phyloP scores from a whole-genome alignment of 73 alveolate species.

The Paramecium biaurelia region DNA sequence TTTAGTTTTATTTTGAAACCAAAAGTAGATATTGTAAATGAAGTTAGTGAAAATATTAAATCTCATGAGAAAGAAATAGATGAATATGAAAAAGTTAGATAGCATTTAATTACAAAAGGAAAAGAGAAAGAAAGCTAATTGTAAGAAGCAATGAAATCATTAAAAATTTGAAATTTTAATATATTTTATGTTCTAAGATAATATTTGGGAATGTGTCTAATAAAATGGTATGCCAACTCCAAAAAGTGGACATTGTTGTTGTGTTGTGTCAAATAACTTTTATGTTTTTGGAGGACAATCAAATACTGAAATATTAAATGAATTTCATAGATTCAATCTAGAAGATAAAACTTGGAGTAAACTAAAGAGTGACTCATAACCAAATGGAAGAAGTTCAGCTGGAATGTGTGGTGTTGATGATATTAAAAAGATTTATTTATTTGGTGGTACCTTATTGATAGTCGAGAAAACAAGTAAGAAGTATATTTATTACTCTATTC shows the following conservation, averaged over 20 bases:
- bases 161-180: conserved; percentile 23
- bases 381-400: conserved; percentile 53
- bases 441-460: conserved; percentile 58
- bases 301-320: conserved; percentile 12
- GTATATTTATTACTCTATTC: not conserved
- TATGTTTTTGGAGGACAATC: conserved; percentile 58
- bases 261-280: not conserved
- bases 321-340: conserved; percentile 42
- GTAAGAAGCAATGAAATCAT: conserved; percentile 32
- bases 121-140: conserved; percentile 31
- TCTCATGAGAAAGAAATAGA: conserved; percentile 33
- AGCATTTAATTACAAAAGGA: conserved; percentile 12
- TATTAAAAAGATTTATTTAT: not conserved
- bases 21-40: conserved; percentile 5
- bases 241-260: conserved; percentile 61
- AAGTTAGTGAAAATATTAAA: not conserved
- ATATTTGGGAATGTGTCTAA: not conserved
- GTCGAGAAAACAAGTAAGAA: conserved; percentile 32
- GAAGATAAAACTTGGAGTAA: conserved; percentile 19
- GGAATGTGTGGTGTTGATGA: conserved; percentile 29
- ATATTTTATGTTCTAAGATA: conserved; percentile 34
- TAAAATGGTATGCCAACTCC: conserved; percentile 50
- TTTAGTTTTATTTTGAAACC: conserved; percentile 39
- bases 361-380: not conserved
- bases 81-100: conserved; percentile 35